Conservation (phyloP, 768 basidiomycete species). For the Suillus alpinus region DNA sequence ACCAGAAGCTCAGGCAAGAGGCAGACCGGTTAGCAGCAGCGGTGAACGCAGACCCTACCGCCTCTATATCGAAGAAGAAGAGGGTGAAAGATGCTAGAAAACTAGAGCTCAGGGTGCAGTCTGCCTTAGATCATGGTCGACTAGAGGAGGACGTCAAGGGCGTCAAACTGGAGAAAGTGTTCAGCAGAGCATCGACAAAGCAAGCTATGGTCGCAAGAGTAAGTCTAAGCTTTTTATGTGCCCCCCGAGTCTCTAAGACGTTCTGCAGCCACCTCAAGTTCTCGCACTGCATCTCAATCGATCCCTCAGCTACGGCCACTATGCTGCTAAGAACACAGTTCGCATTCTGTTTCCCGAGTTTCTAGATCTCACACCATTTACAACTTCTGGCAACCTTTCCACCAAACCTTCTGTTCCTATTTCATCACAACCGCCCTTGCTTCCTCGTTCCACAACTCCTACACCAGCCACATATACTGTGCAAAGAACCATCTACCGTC, state of each 20-base stretch:
- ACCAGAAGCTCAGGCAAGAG: conserved; percentile 60
- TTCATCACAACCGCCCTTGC: conserved; percentile 54
- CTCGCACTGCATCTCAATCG: conserved; percentile 90
- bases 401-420: conserved; percentile 68
- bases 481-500: conserved; percentile 77
- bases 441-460: conserved; percentile 51
- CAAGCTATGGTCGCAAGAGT: conserved; percentile 92
- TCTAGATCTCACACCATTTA: conserved; percentile 87
- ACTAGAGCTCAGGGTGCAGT: conserved; percentile 57
- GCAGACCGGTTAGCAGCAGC: conserved; percentile 49
- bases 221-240: conserved; percentile 26
- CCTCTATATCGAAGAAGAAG: conserved; percentile 72
- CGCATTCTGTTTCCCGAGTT: conserved; percentile 80
- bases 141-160: conserved; percentile 86
- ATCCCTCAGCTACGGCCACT: conserved; percentile 76
- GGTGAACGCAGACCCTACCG: conserved; percentile 33
- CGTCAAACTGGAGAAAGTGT: conserved; percentile 73
- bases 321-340: conserved; percentile 81
- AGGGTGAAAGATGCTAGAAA: conserved; percentile 68
- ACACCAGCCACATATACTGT: conserved; percentile 51
- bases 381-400: conserved; percentile 76
- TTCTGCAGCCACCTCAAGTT: conserved; percentile 72
- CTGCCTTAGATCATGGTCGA: conserved; percentile 66
- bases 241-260: conserved; percentile 16
- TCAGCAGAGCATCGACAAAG: conserved; percentile 76